Conservation (phyloP, 2,329 filamentous ascomycete species). For the Phoma sp. region DNA sequence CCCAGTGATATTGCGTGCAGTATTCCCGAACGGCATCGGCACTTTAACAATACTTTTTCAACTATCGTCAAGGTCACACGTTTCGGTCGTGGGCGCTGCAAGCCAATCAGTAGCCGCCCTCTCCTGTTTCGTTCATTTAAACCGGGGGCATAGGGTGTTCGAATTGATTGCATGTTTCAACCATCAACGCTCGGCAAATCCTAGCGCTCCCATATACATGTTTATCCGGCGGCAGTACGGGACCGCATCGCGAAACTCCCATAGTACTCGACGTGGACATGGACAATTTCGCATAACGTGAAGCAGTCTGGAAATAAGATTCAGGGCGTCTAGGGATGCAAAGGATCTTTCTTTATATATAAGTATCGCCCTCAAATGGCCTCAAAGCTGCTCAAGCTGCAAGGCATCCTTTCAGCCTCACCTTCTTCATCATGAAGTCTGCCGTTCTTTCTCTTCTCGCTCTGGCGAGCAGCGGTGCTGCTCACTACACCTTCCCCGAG, state of each 20-base stretch:
- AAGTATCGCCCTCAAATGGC: slow-evolving; percentile 8
- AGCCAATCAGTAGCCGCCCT: neutral
- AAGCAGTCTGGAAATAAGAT: neutral
- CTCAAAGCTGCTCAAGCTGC: slow-evolving; percentile 10
- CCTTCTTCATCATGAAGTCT: slow-evolving; percentile 33
- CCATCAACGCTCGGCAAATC: slow-evolving; percentile 14
- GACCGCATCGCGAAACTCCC: neutral
- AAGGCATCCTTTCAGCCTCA: neutral
- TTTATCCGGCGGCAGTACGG: slow-evolving; percentile 32
- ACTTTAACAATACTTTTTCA: neutral
- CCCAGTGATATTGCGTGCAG: too few species aligned
- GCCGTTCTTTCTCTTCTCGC: slow-evolving; percentile 28
- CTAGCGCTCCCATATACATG: slow-evolving; percentile 8
- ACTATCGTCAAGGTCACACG: neutral
- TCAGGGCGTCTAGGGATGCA: neutral
- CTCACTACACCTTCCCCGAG: slow-evolving; percentile 44
- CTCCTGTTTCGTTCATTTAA: neutral
- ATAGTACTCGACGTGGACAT: neutral
- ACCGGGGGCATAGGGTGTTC: neutral
- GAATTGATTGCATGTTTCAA: slow-evolving; percentile 21
- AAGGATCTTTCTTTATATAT: slow-evolving; percentile 2
- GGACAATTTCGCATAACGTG: neutral
- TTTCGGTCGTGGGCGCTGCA: neutral
- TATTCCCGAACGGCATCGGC: neutral
- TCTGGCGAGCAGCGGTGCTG: slow-evolving; percentile 29